These are phyloP conservation scores for Emericellopsis terricola DNA, from an alignment of 495 filamentous ascomycete species.

Conservation along the genomic window DNA sequence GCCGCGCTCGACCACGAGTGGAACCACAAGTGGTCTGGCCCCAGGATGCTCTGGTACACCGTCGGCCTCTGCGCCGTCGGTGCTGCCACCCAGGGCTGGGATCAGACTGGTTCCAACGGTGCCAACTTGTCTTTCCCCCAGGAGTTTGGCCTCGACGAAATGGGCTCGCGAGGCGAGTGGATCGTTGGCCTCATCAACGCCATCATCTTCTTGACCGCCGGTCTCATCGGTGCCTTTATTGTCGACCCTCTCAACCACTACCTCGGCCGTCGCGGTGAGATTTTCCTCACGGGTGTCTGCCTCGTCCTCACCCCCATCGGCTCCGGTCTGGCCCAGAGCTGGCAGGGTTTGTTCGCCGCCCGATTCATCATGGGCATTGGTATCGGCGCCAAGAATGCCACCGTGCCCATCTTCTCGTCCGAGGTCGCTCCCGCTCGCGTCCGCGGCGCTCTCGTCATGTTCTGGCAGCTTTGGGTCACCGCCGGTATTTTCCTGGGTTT, in stretches of 20 bases:
- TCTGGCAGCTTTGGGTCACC: slow-evolving; percentile 32
- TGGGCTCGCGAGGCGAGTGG: slow-evolving; percentile 7
- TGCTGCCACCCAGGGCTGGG: slow-evolving; percentile 18
- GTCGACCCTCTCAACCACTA: slow-evolving; percentile 43
- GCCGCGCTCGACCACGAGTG: slow-evolving; percentile 24
- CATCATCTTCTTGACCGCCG: slow-evolving; percentile 15
- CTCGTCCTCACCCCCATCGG: slow-evolving; percentile 34
- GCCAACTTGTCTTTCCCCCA: slow-evolving; percentile 11
- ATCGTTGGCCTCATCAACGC: slow-evolving; percentile 28
- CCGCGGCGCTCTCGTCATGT: slow-evolving; percentile 55
- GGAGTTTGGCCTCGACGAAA: slow-evolving; percentile 4
- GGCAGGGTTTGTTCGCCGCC: slow-evolving; percentile 34
- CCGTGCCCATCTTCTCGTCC: slow-evolving; percentile 51
- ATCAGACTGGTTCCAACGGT: slow-evolving; percentile 19
- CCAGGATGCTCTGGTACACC: slow-evolving; percentile 36
- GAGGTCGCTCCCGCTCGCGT: slow-evolving; percentile 51
- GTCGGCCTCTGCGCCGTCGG: slow-evolving; percentile 23
- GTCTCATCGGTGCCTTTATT: slow-evolving; percentile 11
- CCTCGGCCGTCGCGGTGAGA: slow-evolving; percentile 41
- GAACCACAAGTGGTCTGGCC: slow-evolving; percentile 38
- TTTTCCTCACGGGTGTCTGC: slow-evolving; percentile 42
- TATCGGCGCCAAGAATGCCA: slow-evolving; percentile 36
- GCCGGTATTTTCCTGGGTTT: slow-evolving; percentile 6
- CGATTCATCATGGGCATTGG: slow-evolving; percentile 48
- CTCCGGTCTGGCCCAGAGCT: slow-evolving; percentile 34